Conservation (phyloP, 2,329 filamentous ascomycete genomes). For the Xylaria sp. region DNA sequence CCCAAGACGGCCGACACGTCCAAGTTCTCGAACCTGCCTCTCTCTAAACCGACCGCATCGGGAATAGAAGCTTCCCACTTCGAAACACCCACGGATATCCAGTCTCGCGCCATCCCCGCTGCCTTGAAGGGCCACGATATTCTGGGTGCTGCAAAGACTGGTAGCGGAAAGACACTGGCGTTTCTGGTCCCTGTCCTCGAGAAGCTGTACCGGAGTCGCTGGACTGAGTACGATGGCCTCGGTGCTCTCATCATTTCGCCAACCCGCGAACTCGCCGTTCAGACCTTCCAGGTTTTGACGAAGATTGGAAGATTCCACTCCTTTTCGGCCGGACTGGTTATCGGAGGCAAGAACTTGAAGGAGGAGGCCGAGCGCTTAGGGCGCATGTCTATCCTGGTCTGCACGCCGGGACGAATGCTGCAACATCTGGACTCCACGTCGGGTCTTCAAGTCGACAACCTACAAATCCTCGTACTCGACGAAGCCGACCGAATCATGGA, state of each 20-base stretch:
- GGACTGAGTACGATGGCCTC: conserved; percentile 85
- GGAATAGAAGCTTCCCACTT: conserved; percentile 86
- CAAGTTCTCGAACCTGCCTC: conserved; percentile 76
- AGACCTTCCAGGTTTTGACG: conserved; percentile 90
- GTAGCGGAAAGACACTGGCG: conserved; percentile 89
- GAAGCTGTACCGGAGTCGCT: conserved; percentile 81
- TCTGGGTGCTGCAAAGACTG: conserved; percentile 90
- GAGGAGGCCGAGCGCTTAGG: conserved; percentile 79
- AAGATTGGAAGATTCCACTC: conserved; percentile 84
- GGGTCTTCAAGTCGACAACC: conserved; percentile 79
- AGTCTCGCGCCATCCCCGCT: conserved; percentile 80
- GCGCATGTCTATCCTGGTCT: conserved; percentile 95
- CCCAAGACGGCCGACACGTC: conserved; percentile 53
- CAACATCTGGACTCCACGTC: conserved; percentile 95
- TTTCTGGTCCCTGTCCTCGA: conserved; percentile 91
- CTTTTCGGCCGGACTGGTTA: conserved; percentile 89
- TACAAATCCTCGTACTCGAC: conserved; percentile 89
- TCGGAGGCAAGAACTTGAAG: conserved; percentile 84
- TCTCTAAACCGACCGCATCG: conserved; percentile 72
- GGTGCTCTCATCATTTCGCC: conserved; percentile 91
- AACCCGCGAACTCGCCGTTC: conserved; percentile 84
- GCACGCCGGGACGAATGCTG: conserved; percentile 88
- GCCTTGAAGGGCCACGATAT: conserved; percentile 68
- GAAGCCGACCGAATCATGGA: conserved; percentile 97
- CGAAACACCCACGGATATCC: conserved; percentile 84